Evolutionary conservation across 768 basidiomycete genomes (phyloP).

Genomic region (Neoboletus brunneissimus): DNA sequence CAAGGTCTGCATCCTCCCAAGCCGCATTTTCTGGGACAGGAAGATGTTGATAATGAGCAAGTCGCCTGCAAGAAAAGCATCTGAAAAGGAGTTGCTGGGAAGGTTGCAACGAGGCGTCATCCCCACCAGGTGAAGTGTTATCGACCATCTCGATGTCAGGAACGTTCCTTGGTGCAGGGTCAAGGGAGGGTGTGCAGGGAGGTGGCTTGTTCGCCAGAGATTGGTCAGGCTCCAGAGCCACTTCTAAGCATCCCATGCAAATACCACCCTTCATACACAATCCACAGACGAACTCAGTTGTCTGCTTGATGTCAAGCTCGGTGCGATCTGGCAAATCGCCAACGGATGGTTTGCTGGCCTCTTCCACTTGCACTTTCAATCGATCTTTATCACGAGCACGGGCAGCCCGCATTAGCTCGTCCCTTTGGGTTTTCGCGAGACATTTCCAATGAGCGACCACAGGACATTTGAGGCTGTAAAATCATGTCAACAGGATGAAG

Average conservation of each 20-base stretch:
- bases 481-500: slow-evolving; percentile 7
- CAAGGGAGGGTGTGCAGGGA: slow-evolving; percentile 1
- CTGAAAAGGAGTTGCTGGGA: slow-evolving; percentile 64
- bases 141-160: slow-evolving; percentile 39
- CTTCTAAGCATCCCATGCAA: slow-evolving; percentile 74
- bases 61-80: slow-evolving; percentile 79
- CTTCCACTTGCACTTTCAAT: slow-evolving; percentile 33
- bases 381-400: slow-evolving; percentile 47
- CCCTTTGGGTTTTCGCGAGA: slow-evolving; percentile 59
- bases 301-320: slow-evolving; percentile 50
- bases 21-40: slow-evolving; percentile 42
- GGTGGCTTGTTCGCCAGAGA: slow-evolving; percentile 19
- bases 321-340: slow-evolving; percentile 44
- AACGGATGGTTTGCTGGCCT: slow-evolving; percentile 14
- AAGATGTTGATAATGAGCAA: slow-evolving; percentile 79
- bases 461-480: slow-evolving; percentile 68
- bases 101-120: slow-evolving; percentile 18
- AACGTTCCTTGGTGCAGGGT: slow-evolving; percentile 5
- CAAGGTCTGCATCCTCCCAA: slow-evolving; percentile 44
- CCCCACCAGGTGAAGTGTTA: slow-evolving; percentile 6
- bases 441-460: slow-evolving; percentile 78
- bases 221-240: slow-evolving; percentile 48
- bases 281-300: slow-evolving; percentile 77
- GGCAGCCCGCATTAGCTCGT: slow-evolving; percentile 70
- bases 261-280: slow-evolving; percentile 70